A percentile compares a stretch with the other conserved stretches of the same genome.
Evolutionary conservation across 768 basidiomycete species (phyloP).

Genomic region (Boletellus emodensis): DNA sequence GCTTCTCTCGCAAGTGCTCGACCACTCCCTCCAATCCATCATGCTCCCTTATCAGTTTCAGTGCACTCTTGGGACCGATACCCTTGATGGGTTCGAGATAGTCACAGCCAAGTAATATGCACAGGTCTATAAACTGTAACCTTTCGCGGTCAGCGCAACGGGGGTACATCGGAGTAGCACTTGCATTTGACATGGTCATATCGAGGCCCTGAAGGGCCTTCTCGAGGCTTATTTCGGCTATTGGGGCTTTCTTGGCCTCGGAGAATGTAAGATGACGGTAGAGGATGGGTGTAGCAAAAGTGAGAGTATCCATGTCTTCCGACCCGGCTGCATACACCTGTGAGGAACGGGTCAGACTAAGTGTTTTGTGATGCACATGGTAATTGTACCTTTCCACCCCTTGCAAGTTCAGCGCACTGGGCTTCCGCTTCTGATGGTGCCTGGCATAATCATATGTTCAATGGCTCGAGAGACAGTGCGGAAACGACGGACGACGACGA

Average conservation of each 20-base stretch:
- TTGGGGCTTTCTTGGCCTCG: slow-evolving; percentile 95
- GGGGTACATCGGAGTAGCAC: neutral
- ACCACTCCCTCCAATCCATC: slow-evolving; percentile 69
- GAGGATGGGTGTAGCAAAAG: slow-evolving; percentile 87
- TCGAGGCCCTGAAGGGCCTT: slow-evolving; percentile 82
- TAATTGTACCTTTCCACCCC: slow-evolving; percentile 77
- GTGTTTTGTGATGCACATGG: neutral
- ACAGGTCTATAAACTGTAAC: slow-evolving; percentile 88
- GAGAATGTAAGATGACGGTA: slow-evolving; percentile 97
- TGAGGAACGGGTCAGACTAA: neutral
- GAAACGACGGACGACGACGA: slow-evolving; percentile 66
- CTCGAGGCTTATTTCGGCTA: slow-evolving; percentile 84
- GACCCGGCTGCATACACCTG: slow-evolving; percentile 97
- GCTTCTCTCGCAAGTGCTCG: slow-evolving; percentile 77
- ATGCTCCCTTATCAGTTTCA: slow-evolving; percentile 87
- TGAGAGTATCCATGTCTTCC: slow-evolving; percentile 99
- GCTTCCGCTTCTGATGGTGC: slow-evolving; percentile 99
- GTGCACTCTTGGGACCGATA: slow-evolving; percentile 90
- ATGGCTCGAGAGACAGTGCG: neutral
- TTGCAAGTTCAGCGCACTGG: slow-evolving; percentile 96
- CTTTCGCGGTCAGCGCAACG: neutral
- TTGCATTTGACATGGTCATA: slow-evolving; percentile 88
- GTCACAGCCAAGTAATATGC: slow-evolving; percentile 94
- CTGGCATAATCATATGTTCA: slow-evolving; percentile 37
- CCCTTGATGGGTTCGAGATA: slow-evolving; percentile 99